Base-by-base conservation (phyloP, 148 eudicot genomes). In the Salicornia ramosissima region DNA sequence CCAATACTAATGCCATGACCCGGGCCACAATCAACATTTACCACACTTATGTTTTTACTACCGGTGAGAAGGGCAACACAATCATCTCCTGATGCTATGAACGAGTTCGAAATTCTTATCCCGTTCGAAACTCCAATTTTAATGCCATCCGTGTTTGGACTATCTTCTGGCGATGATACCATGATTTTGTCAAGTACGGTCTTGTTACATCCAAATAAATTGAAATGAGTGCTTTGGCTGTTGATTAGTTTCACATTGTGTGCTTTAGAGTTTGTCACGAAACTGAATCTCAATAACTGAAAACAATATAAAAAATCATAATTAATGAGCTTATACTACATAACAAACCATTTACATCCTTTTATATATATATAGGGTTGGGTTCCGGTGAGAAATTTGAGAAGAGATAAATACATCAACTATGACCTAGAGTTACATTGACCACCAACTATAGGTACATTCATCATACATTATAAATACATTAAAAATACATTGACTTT, bases 191-290 rank as follows among this genome's bases (percentile, higher is more conserved):
- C 68, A 5, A 86, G 65, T 22, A 61, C 28, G 0, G 80, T 13
- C 61, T 85, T 76, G 46, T 78, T 47, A 74, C 87, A 82, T 0
- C 75, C 87, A 36, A 84, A 86, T 12, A 91, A n/a, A 67, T 66
- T 74, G 65, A 91, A 63, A 72, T 92, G 96, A 12, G 83, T 30
- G 74, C 50, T 82, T 64, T 80, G 86, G 80, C 91, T 86, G 82
- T 92, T 77, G 43, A 82, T 46, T n/a, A 90, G 77, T 5, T 62
- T 50, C 18, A 90, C 31, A 39, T 81, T 64, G 30, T 52, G 54
- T 19, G 87, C 71, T n/a, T 29, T 73, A 30, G 88, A 70, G 65
- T 89, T 86, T 33, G 36, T 80, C 29, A 89, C 86, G 19, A 81
- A 83, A 54, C 68, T 81, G 46, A 92, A 78, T 30, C 82, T 71